Conservation (phyloP, 257 asterid species). For the Nemophila menziesii region DNA sequence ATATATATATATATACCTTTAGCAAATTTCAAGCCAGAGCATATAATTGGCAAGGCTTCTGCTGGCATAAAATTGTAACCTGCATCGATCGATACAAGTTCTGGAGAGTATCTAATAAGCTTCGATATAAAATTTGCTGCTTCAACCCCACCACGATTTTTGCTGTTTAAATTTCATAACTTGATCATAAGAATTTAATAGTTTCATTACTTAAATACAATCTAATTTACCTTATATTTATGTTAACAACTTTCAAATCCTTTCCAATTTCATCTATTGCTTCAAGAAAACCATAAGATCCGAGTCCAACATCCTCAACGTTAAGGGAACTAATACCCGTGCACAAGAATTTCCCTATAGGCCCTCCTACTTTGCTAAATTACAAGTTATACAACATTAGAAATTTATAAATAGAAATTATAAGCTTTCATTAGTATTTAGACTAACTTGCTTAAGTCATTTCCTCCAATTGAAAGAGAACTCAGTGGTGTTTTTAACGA, state of each 20-base stretch:
- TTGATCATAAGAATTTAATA: too few relatives aligned
- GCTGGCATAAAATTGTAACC: conserved; percentile 61
- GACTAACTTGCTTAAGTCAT: conserved; percentile 74
- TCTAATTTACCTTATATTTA: conserved; percentile 62
- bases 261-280: conserved; percentile 34
- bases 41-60: conserved; percentile 48
- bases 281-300: conserved; percentile 48
- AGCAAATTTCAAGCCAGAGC: conserved; percentile 39
- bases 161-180: conserved; percentile 31
- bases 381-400: conserved; percentile 11
- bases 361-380: conserved; percentile 53
- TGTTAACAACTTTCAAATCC: conserved; percentile 37
- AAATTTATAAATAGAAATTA: background rate
- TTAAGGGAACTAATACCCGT: conserved; percentile 51
- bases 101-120: conserved; percentile 41
- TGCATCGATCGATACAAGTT: conserved; percentile 49
- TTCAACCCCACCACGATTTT: conserved; percentile 71
- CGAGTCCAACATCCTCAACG: conserved; percentile 66
- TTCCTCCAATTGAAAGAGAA: conserved; percentile 63
- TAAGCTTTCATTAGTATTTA: background rate
- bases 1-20: too few relatives aligned
- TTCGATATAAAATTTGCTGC: conserved; percentile 58
- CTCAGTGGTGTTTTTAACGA: conserved; percentile 51
- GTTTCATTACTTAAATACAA: conserved; percentile 1
- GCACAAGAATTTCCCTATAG: conserved; percentile 51